A percentile compares a stretch with the other conserved stretches of the same genome.
phyloP scores from a whole-genome alignment of 73 alveolate species.

The Paraurostyla sp. region DNA sequence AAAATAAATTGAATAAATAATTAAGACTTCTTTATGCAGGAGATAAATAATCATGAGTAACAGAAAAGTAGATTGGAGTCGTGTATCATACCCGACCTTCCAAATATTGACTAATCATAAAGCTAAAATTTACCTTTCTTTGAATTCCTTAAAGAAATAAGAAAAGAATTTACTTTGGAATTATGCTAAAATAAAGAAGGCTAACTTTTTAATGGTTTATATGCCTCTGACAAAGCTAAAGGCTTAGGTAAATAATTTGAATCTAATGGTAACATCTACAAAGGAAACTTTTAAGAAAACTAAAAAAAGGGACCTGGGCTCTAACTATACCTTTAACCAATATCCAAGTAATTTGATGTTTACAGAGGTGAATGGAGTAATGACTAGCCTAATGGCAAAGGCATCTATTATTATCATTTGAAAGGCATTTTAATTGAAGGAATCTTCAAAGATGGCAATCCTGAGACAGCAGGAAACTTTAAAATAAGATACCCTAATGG shows the following conservation, averaged over 20 bases:
- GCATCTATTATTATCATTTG: slow-evolving; percentile 6
- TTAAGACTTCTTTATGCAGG: too few relatives aligned
- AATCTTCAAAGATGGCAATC: slow-evolving; percentile 1
- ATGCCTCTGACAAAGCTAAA: slow-evolving; percentile 9
- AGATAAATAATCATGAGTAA: background rate
- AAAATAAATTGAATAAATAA: too few relatives aligned
- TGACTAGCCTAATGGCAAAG: slow-evolving; percentile 36
- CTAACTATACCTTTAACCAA: background rate
- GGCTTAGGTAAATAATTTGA: slow-evolving; percentile 13
- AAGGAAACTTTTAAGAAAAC: slow-evolving; percentile 38
- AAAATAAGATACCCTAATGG: slow-evolving; percentile 34
- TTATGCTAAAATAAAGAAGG: background rate
- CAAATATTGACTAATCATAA: slow-evolving; percentile 1
- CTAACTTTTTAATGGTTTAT: background rate
- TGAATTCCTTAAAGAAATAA: slow-evolving; percentile 20
- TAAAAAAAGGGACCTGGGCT: slow-evolving; percentile 20
- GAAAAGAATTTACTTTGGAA: slow-evolving; percentile 35
- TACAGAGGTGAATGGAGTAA: slow-evolving; percentile 53
- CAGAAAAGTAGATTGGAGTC: background rate
- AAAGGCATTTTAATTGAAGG: background rate
- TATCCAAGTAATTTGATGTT: slow-evolving; percentile 13
- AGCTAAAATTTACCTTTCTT: background rate
- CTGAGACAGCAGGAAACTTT: background rate
- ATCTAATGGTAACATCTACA: background rate
- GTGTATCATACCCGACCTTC: slow-evolving; percentile 26